A percentile compares a stretch with the other conserved stretches of the same genome.
These are phyloP conservation scores for Coriaria nepalensis DNA, from an alignment of 306 rosid genomes.

Conservation along the genomic window DNA sequence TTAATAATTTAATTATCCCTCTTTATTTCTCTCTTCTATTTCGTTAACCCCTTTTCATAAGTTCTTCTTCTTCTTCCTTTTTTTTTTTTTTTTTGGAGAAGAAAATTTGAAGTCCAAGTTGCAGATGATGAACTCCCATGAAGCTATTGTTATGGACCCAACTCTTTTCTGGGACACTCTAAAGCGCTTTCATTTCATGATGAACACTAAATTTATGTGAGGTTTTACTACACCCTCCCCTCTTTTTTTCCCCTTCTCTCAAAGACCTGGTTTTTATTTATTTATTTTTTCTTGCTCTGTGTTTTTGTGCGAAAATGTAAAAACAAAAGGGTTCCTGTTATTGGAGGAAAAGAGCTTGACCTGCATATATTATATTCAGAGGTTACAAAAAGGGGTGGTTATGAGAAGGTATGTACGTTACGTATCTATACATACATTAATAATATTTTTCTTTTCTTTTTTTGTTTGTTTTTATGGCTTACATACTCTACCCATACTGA, in stretches of 20 bases:
- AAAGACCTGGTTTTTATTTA: background rate
- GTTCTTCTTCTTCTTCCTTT: background rate
- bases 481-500: too few species aligned
- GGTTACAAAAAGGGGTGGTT: slow-evolving; percentile 83
- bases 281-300: background rate
- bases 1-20: background rate
- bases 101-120: slow-evolving; percentile 16
- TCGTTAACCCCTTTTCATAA: too few species aligned
- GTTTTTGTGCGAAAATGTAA: background rate
- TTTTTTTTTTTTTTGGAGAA: background rate
- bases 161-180: slow-evolving; percentile 75
- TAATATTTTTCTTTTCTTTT: background rate
- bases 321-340: slow-evolving; percentile 72
- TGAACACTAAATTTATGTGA: slow-evolving; percentile 84
- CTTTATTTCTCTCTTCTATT: background rate
- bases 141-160: slow-evolving; percentile 35
- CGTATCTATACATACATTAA: background rate
- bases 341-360: slow-evolving; percentile 93
- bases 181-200: slow-evolving; percentile 60
- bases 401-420: slow-evolving; percentile 40
- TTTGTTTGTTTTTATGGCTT: too few species aligned
- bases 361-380: slow-evolving; percentile 80
- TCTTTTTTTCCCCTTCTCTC: background rate
- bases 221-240: slow-evolving; percentile 8
- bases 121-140: slow-evolving; percentile 28